These are phyloP conservation scores for Kalmusia sp. DNA, from an alignment of 2,329 filamentous ascomycete genomes.

Conservation along the genomic window DNA sequence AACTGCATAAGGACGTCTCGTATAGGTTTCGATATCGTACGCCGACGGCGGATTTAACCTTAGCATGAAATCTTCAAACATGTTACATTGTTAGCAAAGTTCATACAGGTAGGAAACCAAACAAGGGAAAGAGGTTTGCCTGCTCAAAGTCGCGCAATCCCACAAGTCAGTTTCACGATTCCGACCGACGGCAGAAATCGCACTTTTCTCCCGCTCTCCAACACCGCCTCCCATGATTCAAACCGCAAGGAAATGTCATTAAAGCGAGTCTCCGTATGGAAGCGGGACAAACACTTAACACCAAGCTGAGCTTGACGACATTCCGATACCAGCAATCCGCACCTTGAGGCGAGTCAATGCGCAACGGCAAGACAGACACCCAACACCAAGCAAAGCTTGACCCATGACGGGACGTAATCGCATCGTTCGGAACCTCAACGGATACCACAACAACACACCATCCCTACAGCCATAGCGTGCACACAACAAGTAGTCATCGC, in stretches of 20 bases:
- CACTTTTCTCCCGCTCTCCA: background rate
- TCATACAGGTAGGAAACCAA: no score
- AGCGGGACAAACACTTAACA: background rate
- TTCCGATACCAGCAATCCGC: background rate
- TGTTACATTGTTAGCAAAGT: no score
- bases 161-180: background rate
- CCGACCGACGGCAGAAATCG: background rate
- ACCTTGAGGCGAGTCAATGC: slow-evolving; percentile 2
- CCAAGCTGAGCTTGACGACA: background rate
- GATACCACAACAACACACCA: background rate
- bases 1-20: no score
- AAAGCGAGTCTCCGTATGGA: background rate
- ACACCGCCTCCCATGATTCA: background rate
- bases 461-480: background rate
- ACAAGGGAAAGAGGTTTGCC: no score
- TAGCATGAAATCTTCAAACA: no score
- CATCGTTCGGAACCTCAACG: background rate
- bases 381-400: slow-evolving; percentile 8
- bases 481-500: background rate
- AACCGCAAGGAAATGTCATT: background rate
- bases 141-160: background rate
- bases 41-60: no score
- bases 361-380: slow-evolving; percentile 2
- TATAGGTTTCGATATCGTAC: no score
- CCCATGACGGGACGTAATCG: background rate